Conservation (phyloP, 139 green algal species). For the Coelastrella sp. region DNA sequence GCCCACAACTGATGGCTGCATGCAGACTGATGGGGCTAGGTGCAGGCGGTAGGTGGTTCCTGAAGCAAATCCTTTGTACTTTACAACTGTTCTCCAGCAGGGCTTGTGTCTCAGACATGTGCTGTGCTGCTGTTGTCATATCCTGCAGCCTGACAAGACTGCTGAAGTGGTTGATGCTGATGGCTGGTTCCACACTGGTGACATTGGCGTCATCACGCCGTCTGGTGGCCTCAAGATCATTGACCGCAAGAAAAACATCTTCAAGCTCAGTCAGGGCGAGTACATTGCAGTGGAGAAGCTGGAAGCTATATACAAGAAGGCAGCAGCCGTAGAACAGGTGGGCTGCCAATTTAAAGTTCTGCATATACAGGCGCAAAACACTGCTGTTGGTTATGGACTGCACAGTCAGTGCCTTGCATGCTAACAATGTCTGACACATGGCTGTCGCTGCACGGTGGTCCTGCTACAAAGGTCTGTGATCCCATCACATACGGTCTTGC, state of each 20-base stretch:
- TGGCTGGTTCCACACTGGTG: constrained; percentile 96
- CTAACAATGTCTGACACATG: background rate
- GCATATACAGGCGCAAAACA: background rate
- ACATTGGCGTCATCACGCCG: constrained; percentile 87
- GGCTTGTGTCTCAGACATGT: background rate
- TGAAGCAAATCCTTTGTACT: background rate
- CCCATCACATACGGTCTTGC: no score
- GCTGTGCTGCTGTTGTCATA: background rate
- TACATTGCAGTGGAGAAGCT: constrained; percentile 98
- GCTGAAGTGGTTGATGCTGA: constrained; percentile 79
- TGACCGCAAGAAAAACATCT: constrained; percentile 99
- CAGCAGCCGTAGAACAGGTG: constrained; percentile 82
- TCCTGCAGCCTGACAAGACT: constrained; percentile 56
- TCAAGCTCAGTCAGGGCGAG: constrained; percentile 98
- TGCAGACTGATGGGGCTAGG: background rate
- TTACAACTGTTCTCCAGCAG: background rate
- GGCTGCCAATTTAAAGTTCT: background rate
- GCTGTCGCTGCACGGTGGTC: background rate
- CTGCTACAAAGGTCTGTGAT: background rate
- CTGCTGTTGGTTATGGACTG: background rate
- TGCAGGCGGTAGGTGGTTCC: background rate
- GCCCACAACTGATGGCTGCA: background rate
- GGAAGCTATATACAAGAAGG: constrained; percentile 92
- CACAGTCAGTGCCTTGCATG: background rate
- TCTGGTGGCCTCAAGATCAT: constrained; percentile 90